Evolutionary conservation across 192 early-diverging fungal species (phyloP).

Genomic region (Podila epicladia): DNA sequence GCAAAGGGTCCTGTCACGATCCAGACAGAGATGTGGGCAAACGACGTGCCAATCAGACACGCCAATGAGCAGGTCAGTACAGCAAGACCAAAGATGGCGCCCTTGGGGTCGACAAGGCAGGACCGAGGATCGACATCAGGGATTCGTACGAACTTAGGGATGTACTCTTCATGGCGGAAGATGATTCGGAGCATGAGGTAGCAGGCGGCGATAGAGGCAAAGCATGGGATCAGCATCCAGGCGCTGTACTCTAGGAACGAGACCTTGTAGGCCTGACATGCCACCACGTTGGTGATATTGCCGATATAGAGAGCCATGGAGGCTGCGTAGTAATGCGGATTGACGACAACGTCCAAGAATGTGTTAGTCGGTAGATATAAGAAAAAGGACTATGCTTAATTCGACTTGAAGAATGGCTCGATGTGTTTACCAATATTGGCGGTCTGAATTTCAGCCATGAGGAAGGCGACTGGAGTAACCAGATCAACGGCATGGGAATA

Average conservation of each 20-base stretch:
- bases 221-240: conserved; percentile 84
- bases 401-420: too few relatives aligned
- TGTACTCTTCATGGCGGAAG: conserved; percentile 59
- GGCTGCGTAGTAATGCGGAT: conserved; percentile 43
- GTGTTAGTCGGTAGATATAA: neutral
- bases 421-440: conserved; percentile 72
- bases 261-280: conserved; percentile 79
- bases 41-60: conserved; percentile 73
- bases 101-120: conserved; percentile 63
- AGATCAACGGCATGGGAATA: conserved; percentile 73
- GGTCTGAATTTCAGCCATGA: conserved; percentile 81
- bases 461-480: conserved; percentile 65
- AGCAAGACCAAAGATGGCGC: conserved; percentile 70
- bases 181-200: conserved; percentile 64
- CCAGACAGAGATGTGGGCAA: conserved; percentile 80
- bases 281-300: conserved; percentile 90
- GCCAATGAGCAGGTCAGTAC: conserved; percentile 67
- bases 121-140: conserved; percentile 60
- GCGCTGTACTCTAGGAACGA: conserved; percentile 80
- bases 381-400: neutral
- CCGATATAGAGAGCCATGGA: conserved; percentile 89
- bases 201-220: conserved; percentile 61
- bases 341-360: neutral
- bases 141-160: conserved; percentile 54
- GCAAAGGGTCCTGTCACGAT: conserved; percentile 84